Conservation (phyloP, 2,329 filamentous ascomycete genomes). For the Fusarium stilboides region DNA sequence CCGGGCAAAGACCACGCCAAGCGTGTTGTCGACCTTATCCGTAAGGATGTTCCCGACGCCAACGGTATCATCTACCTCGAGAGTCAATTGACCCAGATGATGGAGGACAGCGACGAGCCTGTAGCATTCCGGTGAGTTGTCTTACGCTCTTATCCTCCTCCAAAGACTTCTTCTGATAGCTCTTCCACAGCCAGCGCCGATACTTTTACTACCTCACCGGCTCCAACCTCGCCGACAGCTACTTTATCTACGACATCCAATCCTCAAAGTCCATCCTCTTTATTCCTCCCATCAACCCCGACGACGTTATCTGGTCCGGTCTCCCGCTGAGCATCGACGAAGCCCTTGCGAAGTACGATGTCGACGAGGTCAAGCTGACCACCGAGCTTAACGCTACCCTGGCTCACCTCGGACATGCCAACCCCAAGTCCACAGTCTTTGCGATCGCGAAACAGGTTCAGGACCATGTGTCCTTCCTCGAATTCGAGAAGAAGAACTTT, state of each 20-base stretch:
- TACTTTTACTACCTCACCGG: slow-evolving; percentile 97
- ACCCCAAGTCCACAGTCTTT: slow-evolving; percentile 69
- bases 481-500: slow-evolving; percentile 76
- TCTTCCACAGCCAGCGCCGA: slow-evolving; percentile 78
- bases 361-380: slow-evolving; percentile 82
- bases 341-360: slow-evolving; percentile 82
- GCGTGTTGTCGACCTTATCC: slow-evolving; percentile 85
- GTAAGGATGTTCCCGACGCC: slow-evolving; percentile 73
- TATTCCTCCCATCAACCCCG: slow-evolving; percentile 90
- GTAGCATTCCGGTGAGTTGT: slow-evolving; percentile 79
- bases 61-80: slow-evolving; percentile 88
- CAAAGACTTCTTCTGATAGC: slow-evolving; percentile 6
- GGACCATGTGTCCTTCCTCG: slow-evolving; percentile 78
- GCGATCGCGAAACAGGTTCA: slow-evolving; percentile 86
- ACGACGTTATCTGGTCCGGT: slow-evolving; percentile 93
- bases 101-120: slow-evolving; percentile 91
- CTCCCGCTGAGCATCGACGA: slow-evolving; percentile 84
- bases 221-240: slow-evolving; percentile 83
- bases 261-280: slow-evolving; percentile 84
- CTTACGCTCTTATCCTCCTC: background rate
- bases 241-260: slow-evolving; percentile 84
- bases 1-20: slow-evolving; percentile 91
- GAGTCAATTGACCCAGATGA: slow-evolving; percentile 82
- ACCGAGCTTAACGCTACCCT: slow-evolving; percentile 83
- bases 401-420: slow-evolving; percentile 63